Evolutionary conservation across 768 basidiomycete species (phyloP), one percentile per base, ranked within the genome.

Genomic region (Russula dissimulans): DNA sequence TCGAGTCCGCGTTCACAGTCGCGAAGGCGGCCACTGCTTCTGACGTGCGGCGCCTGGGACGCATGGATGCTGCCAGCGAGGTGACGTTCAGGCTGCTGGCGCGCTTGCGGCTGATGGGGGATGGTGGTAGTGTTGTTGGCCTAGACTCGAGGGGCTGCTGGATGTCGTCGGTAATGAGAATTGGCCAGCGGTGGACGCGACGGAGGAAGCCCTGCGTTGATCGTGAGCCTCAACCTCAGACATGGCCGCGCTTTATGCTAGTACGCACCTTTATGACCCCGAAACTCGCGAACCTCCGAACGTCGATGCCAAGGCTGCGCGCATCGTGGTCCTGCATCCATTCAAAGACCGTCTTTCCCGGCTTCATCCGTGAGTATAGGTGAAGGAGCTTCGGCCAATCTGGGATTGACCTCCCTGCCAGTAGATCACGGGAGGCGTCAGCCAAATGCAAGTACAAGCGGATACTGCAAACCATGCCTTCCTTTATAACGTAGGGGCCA

Each of bases 231-330:
- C 10, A 36, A 22, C 5, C 17, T 38, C 15, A 5, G 43, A 12
- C 5, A 9, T 31, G 44, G 38, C 2, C 18, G 3, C 6, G 14
- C 34, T 36, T 26, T 55, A 38, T 45, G 17, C 38, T 29, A 34
- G 46, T 45, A 11, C 65, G 15, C 70, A 84, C 89, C 75, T 99
- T 99, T 75, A 99, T 95, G 26, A 98, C 90, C 5, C 97, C 97
- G 68, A 98, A 99, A 62, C 89, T 94, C 17, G 92, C 85, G 71
- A 99, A 97, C n/a, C 97, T 83, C 9, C 95, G 83, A 8, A 91
- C 81, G 70, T 99, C 97, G 54, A 98, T 86, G 2, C 90, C 91
- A 22, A 85, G 71, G 6, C 77, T 74, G 51, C 85, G 80, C 17
- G 94, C 82, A 22, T 84, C 76, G 66, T 92, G 78, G 44, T 77